A percentile compares a stretch with the other conserved stretches of the same genome.
phyloP scores from a whole-genome alignment of 1,284 basidiomycete genomes.

The Sanghuangporus sanghuang region DNA sequence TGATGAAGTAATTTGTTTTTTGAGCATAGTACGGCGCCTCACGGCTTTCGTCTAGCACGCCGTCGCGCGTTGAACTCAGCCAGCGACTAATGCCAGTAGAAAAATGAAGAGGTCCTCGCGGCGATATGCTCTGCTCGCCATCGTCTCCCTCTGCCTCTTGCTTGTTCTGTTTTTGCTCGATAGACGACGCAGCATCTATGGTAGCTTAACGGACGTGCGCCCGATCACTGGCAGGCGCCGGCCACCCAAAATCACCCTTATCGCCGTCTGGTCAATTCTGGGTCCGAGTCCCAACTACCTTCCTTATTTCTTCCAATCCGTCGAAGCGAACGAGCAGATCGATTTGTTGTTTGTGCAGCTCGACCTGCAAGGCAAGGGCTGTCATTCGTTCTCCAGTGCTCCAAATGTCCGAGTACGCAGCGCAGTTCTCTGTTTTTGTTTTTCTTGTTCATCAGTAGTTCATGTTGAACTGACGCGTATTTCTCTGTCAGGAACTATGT shows the following conservation, averaged over 20 bases:
- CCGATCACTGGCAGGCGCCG: neutral
- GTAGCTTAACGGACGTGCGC: neutral
- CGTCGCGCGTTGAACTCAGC: too few relatives aligned
- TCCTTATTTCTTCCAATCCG: conserved; percentile 17
- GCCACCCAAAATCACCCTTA: conserved; percentile 16
- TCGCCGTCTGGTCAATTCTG: conserved; percentile 12
- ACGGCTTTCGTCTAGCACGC: too few relatives aligned
- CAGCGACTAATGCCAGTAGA: too few relatives aligned
- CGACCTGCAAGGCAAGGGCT: conserved; percentile 2
- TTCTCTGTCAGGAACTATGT: conserved; percentile 9
- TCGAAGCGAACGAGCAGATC: conserved; percentile 17
- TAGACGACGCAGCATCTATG: too few relatives aligned
- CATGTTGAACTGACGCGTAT: too few relatives aligned
- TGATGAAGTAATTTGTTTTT: neutral
- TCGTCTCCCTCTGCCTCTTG: too few relatives aligned
- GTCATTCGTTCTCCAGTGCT: conserved; percentile 11
- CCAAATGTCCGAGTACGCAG: conserved; percentile 12
- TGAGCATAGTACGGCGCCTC: too few relatives aligned
- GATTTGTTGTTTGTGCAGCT: conserved; percentile 15
- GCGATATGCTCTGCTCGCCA: too few relatives aligned
- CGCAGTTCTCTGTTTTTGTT: neutral
- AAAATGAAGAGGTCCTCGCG: too few relatives aligned
- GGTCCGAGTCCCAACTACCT: conserved; percentile 10
- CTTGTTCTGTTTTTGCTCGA: too few relatives aligned
- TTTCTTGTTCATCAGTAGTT: neutral